Conservation (phyloP, 352 stramenopile genomes). For the Pythium sukuiense region DNA sequence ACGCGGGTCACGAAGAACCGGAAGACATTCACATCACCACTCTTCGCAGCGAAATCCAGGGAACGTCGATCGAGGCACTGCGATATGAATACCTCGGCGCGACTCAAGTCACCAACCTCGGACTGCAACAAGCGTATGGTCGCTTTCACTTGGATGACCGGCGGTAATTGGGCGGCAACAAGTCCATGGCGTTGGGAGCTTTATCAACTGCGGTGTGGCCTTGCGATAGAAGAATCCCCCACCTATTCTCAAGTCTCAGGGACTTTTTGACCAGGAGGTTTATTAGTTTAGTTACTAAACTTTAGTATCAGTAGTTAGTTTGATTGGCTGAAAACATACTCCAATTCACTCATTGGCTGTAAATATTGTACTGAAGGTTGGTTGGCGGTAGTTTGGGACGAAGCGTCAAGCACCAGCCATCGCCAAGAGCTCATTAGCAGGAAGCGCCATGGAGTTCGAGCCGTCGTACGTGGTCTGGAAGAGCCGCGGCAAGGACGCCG, state of each 20-base stretch:
- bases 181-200: not conserved
- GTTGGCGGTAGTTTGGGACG: conserved; percentile 21
- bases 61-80: not conserved
- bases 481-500: conserved; percentile 46
- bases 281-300: no score
- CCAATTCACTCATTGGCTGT: conserved; percentile 4
- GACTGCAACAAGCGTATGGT: not conserved
- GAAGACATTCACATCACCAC: not conserved
- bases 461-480: conserved; percentile 62
- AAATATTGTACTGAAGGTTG: conserved; percentile 25
- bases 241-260: not conserved
- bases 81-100: not conserved
- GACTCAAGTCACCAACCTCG: not conserved
- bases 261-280: not conserved
- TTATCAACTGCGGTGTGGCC: not conserved
- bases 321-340: conserved; percentile 19
- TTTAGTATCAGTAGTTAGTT: not conserved
- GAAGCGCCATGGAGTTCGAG: conserved; percentile 68
- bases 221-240: no score
- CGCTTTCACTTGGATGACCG: not conserved
- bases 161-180: not conserved
- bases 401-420: conserved; percentile 20
- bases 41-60: not conserved
- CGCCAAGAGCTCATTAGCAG: not conserved
- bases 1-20: not conserved